Percentiles rank a stretch among this genome's conserved stretches.
Conservation (phyloP, 2,329 filamentous ascomycete genomes). For the Aureobasidium subglaciale region DNA sequence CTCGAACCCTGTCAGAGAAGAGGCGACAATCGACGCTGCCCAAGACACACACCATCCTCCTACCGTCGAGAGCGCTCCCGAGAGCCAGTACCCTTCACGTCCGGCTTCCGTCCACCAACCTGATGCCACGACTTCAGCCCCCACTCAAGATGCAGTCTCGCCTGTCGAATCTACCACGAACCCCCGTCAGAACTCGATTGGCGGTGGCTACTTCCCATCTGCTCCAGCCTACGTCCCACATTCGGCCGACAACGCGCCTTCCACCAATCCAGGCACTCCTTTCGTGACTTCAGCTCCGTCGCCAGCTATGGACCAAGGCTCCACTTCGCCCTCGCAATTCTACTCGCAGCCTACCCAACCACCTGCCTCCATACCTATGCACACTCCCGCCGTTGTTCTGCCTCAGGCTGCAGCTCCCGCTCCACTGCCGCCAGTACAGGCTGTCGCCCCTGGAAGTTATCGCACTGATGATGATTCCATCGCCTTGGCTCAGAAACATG, state of each 20-base stretch:
- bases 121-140: constrained; percentile 31
- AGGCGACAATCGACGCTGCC: constrained; percentile 38
- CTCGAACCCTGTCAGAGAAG: constrained; percentile 69
- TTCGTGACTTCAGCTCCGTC: constrained; percentile 6
- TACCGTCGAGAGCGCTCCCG: constrained; percentile 54
- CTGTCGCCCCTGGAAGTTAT: constrained; percentile 37
- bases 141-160: constrained; percentile 35
- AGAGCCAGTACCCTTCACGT: constrained; percentile 44
- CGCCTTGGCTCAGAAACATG: constrained; percentile 82
- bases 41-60: constrained; percentile 34
- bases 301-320: constrained; percentile 18
- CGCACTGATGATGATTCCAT: constrained; percentile 63
- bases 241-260: constrained; percentile 30
- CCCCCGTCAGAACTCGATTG: constrained; percentile 41
- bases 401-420: constrained; percentile 19
- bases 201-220: constrained; percentile 53
- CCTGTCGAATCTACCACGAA: constrained; percentile 38
- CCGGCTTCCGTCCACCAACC: constrained; percentile 22
- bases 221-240: constrained; percentile 41
- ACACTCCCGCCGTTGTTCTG: constrained; percentile 22
- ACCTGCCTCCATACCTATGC: constrained; percentile 21
- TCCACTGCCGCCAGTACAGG: constrained; percentile 17
- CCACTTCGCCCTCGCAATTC: constrained; percentile 19
- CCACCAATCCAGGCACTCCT: constrained; percentile 25
- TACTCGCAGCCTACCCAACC: constrained; percentile 19